Conservation (phyloP, 257 asterid genomes). For the Solanum medicagineum region DNA sequence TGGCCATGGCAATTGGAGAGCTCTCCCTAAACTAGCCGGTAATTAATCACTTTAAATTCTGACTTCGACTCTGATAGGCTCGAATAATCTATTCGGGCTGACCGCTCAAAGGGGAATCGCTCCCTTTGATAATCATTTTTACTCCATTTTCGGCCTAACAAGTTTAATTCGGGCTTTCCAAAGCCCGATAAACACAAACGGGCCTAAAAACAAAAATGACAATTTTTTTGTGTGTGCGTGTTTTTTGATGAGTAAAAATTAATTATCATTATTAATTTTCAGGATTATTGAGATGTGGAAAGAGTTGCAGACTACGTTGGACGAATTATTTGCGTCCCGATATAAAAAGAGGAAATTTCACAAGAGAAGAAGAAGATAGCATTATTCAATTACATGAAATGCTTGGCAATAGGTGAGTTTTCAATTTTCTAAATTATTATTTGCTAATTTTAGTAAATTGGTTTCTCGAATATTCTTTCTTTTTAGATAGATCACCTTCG, state of each 20-base stretch:
- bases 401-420: constrained; percentile 56
- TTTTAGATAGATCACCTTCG: background rate
- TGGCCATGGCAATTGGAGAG: constrained; percentile 81
- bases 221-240: background rate
- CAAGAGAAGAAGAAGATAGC: constrained; percentile 33
- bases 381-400: constrained; percentile 24
- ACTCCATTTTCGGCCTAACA: background rate
- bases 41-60: background rate
- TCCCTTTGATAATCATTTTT: background rate
- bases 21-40: constrained; percentile 80
- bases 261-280: background rate
- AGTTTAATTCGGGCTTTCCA: background rate
- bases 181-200: background rate
- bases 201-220: no score
- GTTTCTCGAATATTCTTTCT: background rate
- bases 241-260: background rate
- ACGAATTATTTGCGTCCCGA: constrained; percentile 46
- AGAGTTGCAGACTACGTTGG: constrained; percentile 57
- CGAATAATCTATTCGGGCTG: background rate
- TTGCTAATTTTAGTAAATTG: background rate
- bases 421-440: background rate
- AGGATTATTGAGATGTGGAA: constrained; percentile 63
- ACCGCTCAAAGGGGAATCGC: background rate
- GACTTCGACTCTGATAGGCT: background rate
- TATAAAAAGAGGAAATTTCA: constrained; percentile 44